Evolutionary conservation across 2,329 filamentous ascomycete genomes (phyloP).

Genomic region (Diaporthe longicolla): DNA sequence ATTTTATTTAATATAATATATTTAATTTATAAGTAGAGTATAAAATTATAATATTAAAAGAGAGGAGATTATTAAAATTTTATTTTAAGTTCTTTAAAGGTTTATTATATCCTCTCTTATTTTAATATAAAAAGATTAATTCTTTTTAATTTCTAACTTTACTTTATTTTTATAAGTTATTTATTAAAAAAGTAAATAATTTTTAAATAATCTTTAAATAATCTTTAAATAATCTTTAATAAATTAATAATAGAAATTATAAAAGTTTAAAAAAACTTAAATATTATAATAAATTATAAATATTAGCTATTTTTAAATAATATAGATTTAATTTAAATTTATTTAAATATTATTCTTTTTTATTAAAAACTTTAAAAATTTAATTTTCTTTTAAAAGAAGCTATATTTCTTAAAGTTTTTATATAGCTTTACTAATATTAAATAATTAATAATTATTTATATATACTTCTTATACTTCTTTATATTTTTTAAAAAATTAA

Average conservation of each 20-base stretch:
- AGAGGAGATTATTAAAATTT: too few species aligned
- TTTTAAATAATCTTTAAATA: too few species aligned
- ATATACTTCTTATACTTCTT: background rate
- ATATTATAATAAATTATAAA: background rate
- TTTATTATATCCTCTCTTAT: background rate
- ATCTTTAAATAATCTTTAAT: background rate
- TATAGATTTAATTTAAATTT: background rate
- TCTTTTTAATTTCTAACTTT: background rate
- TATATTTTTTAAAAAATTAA: background rate
- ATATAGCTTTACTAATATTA: background rate
- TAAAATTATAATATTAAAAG: too few species aligned
- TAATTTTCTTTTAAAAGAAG: background rate
- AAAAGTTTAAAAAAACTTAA: background rate
- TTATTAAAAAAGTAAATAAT: background rate
- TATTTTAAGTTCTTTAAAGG: too few species aligned
- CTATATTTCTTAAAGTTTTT: background rate
- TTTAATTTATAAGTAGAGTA: too few species aligned
- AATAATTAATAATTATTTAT: background rate
- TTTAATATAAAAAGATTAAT: background rate
- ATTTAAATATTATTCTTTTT: background rate
- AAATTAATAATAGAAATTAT: background rate
- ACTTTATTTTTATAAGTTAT: background rate
- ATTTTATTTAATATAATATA: too few species aligned
- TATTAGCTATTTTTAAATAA: background rate
- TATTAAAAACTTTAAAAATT: background rate